Evolutionary conservation across 768 basidiomycete species (phyloP), one percentile per base, ranked within the genome.

Genomic region (Naematelia encephala): DNA sequence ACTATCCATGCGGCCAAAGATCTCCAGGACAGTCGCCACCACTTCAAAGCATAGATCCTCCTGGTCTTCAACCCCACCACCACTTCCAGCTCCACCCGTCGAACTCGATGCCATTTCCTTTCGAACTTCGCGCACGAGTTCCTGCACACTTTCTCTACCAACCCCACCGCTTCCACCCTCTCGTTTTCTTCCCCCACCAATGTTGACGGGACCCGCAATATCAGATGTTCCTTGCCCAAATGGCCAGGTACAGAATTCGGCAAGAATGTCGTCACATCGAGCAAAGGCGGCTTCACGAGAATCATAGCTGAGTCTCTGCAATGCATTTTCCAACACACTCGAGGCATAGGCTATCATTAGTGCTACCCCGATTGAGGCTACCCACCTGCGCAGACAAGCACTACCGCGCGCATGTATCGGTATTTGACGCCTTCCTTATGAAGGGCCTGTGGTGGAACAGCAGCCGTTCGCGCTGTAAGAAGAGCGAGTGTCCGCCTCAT

Each of bases 261-360:
- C 87, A 29, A 99, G 80, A 23, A 99, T 85, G 63, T 99, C 96
- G 72, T 99, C 94, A 67, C 90, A 91, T 60, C 96, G 80, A 64
- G 86, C 86, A 75, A 97, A 96, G 28, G 94, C 93, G 3, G 85
- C 86, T 80, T 99, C 96, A 55, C 94, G 80, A 55, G 92, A 89
- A 76, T 98, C 96, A 70, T 94, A 98, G 14, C 85, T 86, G 23
- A 98, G 80, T 61, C 91, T 80, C 56, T 86, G 85, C 66, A 97
- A 88, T 8, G 92, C 91, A 70, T 97, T 96, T 73, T 98, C 96
- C 57, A 97, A 82, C 29, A 98, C 94, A 72, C 86, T 90, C 8
- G 93, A 94, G 0, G 93, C 90, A 68, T 97, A 96, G 10, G 91
- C 90, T 71, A 49, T 3, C 25, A 14, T 43, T 42, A 55, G 39